Conservation (phyloP, 192 early-diverging fungal species). For the Coemansia sp. region DNA sequence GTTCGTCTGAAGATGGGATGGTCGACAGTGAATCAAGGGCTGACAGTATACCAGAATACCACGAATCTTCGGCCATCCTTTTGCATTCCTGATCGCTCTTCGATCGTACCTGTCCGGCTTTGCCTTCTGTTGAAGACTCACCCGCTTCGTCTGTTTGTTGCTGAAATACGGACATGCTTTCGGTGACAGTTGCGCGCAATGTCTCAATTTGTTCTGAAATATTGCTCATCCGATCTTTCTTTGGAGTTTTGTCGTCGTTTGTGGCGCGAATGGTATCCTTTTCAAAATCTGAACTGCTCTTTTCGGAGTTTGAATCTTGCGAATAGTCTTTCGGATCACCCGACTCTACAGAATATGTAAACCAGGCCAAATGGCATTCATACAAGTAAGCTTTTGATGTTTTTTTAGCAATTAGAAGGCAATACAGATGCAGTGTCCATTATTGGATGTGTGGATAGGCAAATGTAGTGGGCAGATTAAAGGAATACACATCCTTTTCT, state of each 20-base stretch:
- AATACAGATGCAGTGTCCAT: background rate
- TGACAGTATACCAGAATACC: slow-evolving; percentile 2
- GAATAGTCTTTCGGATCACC: background rate
- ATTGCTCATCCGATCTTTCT: background rate
- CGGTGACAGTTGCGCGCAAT: background rate
- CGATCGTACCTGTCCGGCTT: background rate
- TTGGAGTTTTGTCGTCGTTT: background rate
- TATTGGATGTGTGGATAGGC: background rate
- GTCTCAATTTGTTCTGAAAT: background rate
- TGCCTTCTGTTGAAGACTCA: background rate
- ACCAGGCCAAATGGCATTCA: background rate
- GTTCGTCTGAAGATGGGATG: background rate
- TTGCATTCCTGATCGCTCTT: background rate
- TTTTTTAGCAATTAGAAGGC: background rate
- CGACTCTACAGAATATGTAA: background rate
- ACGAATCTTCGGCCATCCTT: background rate
- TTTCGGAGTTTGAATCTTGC: background rate
- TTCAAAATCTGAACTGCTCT: background rate
- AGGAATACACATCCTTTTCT: background rate
- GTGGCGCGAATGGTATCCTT: background rate
- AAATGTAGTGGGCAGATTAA: background rate
- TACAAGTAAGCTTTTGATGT: background rate
- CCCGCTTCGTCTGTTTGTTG: background rate
- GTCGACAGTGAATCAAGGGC: background rate
- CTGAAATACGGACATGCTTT: background rate